Conservation (phyloP, 352 stramenopile genomes). For the Stephanocyclus meneghinianus region DNA sequence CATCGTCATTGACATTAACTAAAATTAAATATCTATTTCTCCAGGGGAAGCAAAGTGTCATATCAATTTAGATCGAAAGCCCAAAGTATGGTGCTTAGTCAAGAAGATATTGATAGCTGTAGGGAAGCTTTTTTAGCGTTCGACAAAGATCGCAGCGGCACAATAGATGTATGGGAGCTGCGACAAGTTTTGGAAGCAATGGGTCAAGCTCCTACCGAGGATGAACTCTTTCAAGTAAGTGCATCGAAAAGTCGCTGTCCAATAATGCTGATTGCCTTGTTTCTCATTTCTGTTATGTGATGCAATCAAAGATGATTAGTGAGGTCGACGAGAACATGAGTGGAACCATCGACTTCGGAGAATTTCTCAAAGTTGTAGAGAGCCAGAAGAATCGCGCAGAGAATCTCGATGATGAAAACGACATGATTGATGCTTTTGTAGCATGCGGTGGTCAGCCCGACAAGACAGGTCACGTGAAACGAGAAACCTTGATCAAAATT, state of each 20-base stretch:
- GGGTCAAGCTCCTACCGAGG: slow-evolving; percentile 94
- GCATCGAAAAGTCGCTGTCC: background rate
- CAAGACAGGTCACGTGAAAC: slow-evolving; percentile 89
- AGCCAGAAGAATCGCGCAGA: slow-evolving; percentile 92
- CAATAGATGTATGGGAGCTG: slow-evolving; percentile 96
- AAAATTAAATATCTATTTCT: too few species aligned
- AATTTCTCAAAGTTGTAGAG: slow-evolving; percentile 97
- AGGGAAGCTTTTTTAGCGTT: slow-evolving; percentile 95
- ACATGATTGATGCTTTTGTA: slow-evolving; percentile 96
- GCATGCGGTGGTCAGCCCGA: slow-evolving; percentile 90
- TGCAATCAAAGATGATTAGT: slow-evolving; percentile 63
- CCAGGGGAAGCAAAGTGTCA: too few species aligned
- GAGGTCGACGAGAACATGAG: slow-evolving; percentile 93
- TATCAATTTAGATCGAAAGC: too few species aligned
- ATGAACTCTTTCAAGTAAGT: slow-evolving; percentile 91
- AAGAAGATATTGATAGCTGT: slow-evolving; percentile 78
- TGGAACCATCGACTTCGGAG: slow-evolving; percentile 94
- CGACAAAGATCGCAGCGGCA: slow-evolving; percentile 91
- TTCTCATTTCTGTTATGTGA: background rate
- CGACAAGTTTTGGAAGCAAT: slow-evolving; percentile 94
- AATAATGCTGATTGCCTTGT: slow-evolving; percentile 31
- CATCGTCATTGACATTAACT: too few species aligned
- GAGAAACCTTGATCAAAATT: slow-evolving; percentile 87
- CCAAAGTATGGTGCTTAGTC: slow-evolving; percentile 44
- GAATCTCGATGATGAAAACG: slow-evolving; percentile 94